phyloP scores from a whole-genome alignment of 805 yeast genomes.

The Brettanomyces anomalus region DNA sequence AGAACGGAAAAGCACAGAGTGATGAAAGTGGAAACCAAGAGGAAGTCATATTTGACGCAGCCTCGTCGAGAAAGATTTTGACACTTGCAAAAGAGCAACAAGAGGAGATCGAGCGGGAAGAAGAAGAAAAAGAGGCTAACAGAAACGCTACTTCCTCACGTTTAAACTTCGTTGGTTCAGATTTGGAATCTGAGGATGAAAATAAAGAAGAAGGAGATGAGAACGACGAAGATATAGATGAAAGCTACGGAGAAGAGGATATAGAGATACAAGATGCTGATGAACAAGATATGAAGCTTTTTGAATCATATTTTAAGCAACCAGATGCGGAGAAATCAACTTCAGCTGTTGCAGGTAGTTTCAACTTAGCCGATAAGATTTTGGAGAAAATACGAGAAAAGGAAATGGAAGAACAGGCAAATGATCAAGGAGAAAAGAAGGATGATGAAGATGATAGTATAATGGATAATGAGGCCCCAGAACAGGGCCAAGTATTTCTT shows the following conservation, averaged over 20 bases:
- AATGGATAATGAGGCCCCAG: slow-evolving; percentile 12
- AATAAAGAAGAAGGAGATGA: slow-evolving; percentile 33
- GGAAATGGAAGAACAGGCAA: slow-evolving; percentile 19
- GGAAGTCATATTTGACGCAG: slow-evolving; percentile 69
- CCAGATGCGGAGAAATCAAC: neutral
- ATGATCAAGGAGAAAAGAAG: slow-evolving; percentile 12
- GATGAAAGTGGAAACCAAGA: slow-evolving; percentile 36
- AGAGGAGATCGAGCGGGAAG: slow-evolving; percentile 76
- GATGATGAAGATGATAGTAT: slow-evolving; percentile 6
- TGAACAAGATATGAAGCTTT: slow-evolving; percentile 76
- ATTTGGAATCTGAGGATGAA: slow-evolving; percentile 22
- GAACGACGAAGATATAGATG: slow-evolving; percentile 41
- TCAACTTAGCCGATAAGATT: slow-evolving; percentile 85
- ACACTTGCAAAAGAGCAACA: slow-evolving; percentile 90
- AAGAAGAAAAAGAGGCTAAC: slow-evolving; percentile 23
- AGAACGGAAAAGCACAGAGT: slow-evolving; percentile 25
- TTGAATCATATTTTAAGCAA: slow-evolving; percentile 68
- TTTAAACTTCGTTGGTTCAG: slow-evolving; percentile 25
- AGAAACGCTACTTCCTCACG: slow-evolving; percentile 16
- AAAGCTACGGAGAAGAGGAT: slow-evolving; percentile 32
- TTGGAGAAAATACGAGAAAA: slow-evolving; percentile 82
- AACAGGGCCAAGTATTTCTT: slow-evolving; percentile 54
- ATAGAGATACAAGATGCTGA: slow-evolving; percentile 50
- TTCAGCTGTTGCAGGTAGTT: slow-evolving; percentile 12
- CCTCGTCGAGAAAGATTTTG: slow-evolving; percentile 74